A percentile compares a stretch with the other conserved stretches of the same genome.
Evolutionary conservation across 78 protist species (phyloP).

Genomic region (Mantamonas sphyraenae): DNA sequence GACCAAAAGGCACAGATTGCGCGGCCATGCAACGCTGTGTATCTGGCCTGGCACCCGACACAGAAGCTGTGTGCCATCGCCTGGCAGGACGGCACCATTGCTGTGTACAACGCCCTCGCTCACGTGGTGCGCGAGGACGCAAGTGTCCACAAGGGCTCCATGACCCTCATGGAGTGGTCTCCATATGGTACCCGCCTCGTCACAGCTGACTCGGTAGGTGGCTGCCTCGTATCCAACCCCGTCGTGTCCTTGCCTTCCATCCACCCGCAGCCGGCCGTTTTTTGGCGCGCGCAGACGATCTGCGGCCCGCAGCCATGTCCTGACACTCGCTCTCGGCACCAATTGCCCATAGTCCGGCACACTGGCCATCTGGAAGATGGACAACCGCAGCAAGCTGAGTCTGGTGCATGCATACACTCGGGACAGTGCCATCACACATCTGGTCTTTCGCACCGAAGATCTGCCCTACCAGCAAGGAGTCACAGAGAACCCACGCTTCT

Average conservation of each 20-base stretch:
- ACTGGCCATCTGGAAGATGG: too few species aligned
- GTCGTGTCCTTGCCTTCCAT: too few species aligned
- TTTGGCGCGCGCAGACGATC: too few species aligned
- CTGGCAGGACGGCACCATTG: conserved; percentile 20
- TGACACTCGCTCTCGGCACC: too few species aligned
- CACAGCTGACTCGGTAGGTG: conserved; percentile 8
- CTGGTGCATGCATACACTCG: too few species aligned
- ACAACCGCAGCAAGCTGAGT: background rate
- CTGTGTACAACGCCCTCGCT: background rate
- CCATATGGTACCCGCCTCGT: background rate
- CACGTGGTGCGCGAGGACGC: background rate
- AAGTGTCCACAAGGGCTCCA: conserved; percentile 1
- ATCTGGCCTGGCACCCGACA: conserved; percentile 36
- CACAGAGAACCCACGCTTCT: background rate
- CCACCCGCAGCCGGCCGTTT: too few species aligned
- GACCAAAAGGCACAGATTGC: too few species aligned
- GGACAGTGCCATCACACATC: too few species aligned
- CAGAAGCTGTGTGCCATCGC: background rate
- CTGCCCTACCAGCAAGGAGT: background rate
- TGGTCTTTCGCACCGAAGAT: too few species aligned
- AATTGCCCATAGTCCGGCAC: background rate
- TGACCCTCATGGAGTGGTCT: background rate
- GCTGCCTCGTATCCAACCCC: background rate
- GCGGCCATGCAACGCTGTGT: too few species aligned
- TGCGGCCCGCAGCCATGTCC: too few species aligned